Conservation (phyloP, 129 eudicot genomes). For the Chrysanthemum lavandulifolium region DNA sequence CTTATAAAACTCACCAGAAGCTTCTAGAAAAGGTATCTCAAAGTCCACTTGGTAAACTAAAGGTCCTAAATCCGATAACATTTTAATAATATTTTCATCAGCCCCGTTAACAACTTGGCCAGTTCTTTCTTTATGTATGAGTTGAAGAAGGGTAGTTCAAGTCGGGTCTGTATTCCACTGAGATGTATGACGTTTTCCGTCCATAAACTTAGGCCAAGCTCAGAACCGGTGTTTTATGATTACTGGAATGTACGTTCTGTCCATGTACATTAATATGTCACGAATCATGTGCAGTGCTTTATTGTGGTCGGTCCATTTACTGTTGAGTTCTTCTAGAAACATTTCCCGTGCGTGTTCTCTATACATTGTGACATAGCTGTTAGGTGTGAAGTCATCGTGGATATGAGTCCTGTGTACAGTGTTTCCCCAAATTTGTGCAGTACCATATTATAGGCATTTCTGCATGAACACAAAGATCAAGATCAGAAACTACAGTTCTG, state of each 20-base stretch:
- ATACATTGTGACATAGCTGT: conserved; percentile 49
- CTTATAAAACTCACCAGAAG: conserved; percentile 63
- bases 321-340: conserved; percentile 72
- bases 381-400: conserved; percentile 65
- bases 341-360: conserved; percentile 45
- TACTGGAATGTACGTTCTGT: conserved; percentile 66
- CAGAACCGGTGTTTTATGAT: conserved; percentile 66
- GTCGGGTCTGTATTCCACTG: conserved; percentile 53
- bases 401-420: conserved; percentile 64
- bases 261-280: conserved; percentile 87
- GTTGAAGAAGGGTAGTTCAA: conserved; percentile 56
- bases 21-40: conserved; percentile 68
- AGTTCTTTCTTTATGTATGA: conserved; percentile 51
- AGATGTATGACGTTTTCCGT: conserved; percentile 61
- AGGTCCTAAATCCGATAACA: conserved; percentile 75
- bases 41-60: conserved; percentile 71
- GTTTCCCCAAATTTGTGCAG: conserved; percentile 80
- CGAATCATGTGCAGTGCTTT: conserved; percentile 88
- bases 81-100: conserved; percentile 66
- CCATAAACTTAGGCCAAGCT: conserved; percentile 78
- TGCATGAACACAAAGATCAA: conserved; percentile 18
- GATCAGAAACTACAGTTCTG: too few relatives aligned
- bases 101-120: conserved; percentile 67
- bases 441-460: conserved; percentile 88
- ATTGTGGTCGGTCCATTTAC: conserved; percentile 73